These are phyloP conservation scores for Cryptosporidium tyzzeri DNA, from an alignment of 169 alveolate species.

Conservation along the genomic window DNA sequence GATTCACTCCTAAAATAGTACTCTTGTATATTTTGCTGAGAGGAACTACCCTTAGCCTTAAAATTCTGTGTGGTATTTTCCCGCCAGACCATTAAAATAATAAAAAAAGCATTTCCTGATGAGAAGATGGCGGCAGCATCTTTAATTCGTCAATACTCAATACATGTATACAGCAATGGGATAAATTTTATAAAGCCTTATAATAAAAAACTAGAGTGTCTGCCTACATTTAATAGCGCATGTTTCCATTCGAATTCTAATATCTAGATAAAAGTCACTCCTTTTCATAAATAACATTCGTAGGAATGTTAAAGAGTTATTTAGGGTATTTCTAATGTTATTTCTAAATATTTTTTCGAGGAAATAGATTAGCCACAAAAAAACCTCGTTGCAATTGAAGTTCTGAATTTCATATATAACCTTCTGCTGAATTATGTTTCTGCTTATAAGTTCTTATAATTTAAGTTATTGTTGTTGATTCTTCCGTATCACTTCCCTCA, in stretches of 20 bases:
- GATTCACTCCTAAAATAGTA: background rate
- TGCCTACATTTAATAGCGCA: background rate
- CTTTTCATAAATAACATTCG: background rate
- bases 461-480: slow-evolving; percentile 5
- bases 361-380: background rate
- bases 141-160: background rate
- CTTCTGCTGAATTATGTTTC: background rate
- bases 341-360: background rate
- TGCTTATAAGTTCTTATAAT: background rate
- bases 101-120: background rate
- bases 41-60: background rate
- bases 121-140: slow-evolving; percentile 10
- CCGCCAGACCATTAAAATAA: slow-evolving; percentile 8
- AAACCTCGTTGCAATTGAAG: background rate
- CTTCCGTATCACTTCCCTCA: slow-evolving; percentile 12
- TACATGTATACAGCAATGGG: background rate
- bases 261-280: background rate
- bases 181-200: background rate
- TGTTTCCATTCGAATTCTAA: background rate
- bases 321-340: background rate
- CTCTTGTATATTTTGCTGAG: background rate
- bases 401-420: background rate
- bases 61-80: slow-evolving; percentile 18
- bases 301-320: background rate
- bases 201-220: background rate